Base-by-base conservation (phyloP, 2,329 filamentous ascomycete species). In the Colletotrichum destructivum region DNA sequence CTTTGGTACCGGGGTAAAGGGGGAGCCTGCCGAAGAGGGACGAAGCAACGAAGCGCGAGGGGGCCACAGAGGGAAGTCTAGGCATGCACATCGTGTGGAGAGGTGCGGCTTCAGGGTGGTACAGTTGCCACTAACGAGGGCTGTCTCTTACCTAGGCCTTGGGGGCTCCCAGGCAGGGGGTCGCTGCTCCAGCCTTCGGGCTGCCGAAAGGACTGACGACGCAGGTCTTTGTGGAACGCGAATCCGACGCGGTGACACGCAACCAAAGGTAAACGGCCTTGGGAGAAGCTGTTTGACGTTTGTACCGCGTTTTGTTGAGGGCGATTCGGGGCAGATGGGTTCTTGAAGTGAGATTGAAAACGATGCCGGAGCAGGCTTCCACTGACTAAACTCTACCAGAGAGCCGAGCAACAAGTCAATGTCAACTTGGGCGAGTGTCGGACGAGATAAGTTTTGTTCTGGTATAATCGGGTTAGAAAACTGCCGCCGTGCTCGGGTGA, bases 31-130 rank as follows among this genome's bases (percentile, higher is more conserved):
- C 70, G 57, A 73, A 57, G 54, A 74, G 63, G 62, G 65, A 73
- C 62, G 68, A 70, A 60, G 68, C 38, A 60, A 63, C 70, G 54
- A 71, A 59, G 63, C 69, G 69, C 69, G 69, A 71, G 69, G 54
- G 61, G 56, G 61, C 40, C 64, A 56, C 40, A 57, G 62, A 70
- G 66, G 66, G 61, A 61, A 66, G 49, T 62, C 66, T 56, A 62
- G 54, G 59, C 59, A 69, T 69, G 69, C 59, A 71, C 26, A 71
- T 71, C 69, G 65, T 64, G 69, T 71, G 69, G 69, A 69, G 69
- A 69, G 65, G 52, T 69, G 65, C 65, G 54, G 54, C 65, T 69
- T 63, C 59, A 47, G 26, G 5, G 59, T 61, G 62, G 62, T 73
- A 47, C 59, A 67, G 40, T 73, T 52, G 68, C 62, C 68, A 73